Evolutionary conservation across 2,329 filamentous ascomycete species (phyloP).

Genomic region (Nigrospora sphaerica): DNA sequence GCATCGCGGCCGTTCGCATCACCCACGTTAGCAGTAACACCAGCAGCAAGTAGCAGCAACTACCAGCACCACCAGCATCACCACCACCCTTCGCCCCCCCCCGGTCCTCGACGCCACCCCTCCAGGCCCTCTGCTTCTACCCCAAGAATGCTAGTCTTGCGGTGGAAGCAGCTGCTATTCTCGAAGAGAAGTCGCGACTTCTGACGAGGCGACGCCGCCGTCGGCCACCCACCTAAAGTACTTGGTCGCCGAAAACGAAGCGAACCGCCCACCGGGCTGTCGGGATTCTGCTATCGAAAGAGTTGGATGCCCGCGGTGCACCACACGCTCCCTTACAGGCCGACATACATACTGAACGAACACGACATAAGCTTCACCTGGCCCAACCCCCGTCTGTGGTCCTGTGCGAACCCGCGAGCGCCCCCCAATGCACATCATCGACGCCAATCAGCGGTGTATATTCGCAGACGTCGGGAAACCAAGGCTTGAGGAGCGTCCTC

Average conservation of each 20-base stretch:
- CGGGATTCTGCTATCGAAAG: conserved; percentile 12
- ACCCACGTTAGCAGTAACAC: too few species aligned
- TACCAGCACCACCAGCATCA: too few species aligned
- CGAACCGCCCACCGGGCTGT: conserved; percentile 5
- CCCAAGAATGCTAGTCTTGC: not conserved
- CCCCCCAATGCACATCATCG: conserved; percentile 16
- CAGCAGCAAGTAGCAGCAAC: too few species aligned
- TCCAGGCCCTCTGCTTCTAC: too few species aligned
- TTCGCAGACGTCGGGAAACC: conserved; percentile 25
- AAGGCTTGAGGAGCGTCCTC: conserved; percentile 37
- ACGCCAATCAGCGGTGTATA: conserved; percentile 18
- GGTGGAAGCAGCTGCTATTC: conserved; percentile 5
- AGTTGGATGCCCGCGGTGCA: conserved; percentile 15
- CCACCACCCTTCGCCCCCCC: too few species aligned
- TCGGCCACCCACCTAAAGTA: not conserved
- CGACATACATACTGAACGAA: conserved; percentile 6
- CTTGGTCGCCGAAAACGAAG: not conserved
- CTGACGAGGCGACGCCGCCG: conserved; percentile 10
- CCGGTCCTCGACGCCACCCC: too few species aligned
- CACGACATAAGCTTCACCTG: conserved; percentile 9
- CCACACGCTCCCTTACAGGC: not conserved
- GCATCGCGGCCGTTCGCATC: too few species aligned
- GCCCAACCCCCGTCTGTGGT: conserved; percentile 2
- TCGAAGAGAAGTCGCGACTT: conserved; percentile 9
- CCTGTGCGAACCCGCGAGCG: conserved; percentile 12